Evolutionary conservation across 139 green algal genomes (phyloP).

Genomic region (Chlorokybus atmophyticus): DNA sequence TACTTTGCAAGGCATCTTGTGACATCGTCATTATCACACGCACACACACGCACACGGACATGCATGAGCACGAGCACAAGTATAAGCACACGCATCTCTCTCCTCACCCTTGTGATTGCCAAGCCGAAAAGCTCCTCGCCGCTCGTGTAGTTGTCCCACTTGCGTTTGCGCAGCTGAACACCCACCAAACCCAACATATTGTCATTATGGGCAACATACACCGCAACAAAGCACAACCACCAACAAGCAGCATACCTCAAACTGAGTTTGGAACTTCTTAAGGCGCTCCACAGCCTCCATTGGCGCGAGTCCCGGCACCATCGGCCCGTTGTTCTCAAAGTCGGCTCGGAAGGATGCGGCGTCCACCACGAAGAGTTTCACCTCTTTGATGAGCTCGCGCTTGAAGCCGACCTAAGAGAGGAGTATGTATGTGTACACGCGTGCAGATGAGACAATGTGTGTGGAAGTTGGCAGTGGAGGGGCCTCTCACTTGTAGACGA

Average conservation of each 20-base stretch:
- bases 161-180: slow-evolving; percentile 65
- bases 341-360: slow-evolving; percentile 55
- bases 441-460: background rate
- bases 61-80: too few species aligned
- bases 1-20: too few species aligned
- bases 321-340: slow-evolving; percentile 75
- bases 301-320: slow-evolving; percentile 68
- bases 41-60: too few species aligned
- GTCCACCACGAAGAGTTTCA: slow-evolving; percentile 66
- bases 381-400: slow-evolving; percentile 77
- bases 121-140: slow-evolving; percentile 90
- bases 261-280: slow-evolving; percentile 82
- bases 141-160: slow-evolving; percentile 72
- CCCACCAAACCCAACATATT: background rate
- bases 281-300: slow-evolving; percentile 78
- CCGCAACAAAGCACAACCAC: slow-evolving; percentile 34
- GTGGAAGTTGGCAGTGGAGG: too few species aligned
- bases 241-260: slow-evolving; percentile 30
- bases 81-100: too few species aligned
- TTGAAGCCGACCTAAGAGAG: slow-evolving; percentile 84
- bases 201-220: too few species aligned
- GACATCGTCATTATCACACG: too few species aligned
- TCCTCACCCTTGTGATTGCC: slow-evolving; percentile 59
- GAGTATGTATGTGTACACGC: too few species aligned
- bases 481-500: slow-evolving; percentile 58